Conservation (phyloP, 306 rosid genomes). For the Trifolium repens region DNA sequence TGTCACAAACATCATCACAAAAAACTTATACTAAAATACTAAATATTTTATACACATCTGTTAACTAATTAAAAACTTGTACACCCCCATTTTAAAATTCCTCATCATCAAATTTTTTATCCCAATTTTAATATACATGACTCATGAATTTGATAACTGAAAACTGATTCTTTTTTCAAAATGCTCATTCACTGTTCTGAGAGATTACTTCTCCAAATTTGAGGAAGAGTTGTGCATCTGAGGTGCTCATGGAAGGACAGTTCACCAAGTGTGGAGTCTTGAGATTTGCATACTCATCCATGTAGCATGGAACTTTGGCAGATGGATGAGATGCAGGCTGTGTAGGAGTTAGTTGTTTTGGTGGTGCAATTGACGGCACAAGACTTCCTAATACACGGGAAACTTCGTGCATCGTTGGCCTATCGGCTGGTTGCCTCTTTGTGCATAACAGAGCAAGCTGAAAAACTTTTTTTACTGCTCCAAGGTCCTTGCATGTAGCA, state of each 20-base stretch:
- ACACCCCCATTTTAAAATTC: constrained; percentile 11
- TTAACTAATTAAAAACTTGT: constrained; percentile 8
- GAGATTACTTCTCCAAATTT: constrained; percentile 96
- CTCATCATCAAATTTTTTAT: constrained; percentile 16
- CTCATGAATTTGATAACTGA: background rate
- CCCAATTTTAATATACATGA: constrained; percentile 12
- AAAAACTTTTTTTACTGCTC: constrained; percentile 79
- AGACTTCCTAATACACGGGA: constrained; percentile 76
- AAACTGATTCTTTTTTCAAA: background rate
- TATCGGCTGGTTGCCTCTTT: constrained; percentile 77
- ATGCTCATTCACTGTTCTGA: constrained; percentile 68
- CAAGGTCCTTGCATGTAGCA: constrained; percentile 79
- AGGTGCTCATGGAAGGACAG: constrained; percentile 87
- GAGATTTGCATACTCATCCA: constrained; percentile 84
- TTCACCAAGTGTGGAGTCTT: constrained; percentile 76
- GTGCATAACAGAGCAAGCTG: constrained; percentile 89
- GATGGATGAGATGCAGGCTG: constrained; percentile 50
- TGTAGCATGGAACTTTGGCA: constrained; percentile 61
- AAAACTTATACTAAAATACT: constrained; percentile 28
- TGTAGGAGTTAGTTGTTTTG: constrained; percentile 27
- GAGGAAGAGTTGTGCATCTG: constrained; percentile 88
- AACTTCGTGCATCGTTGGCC: constrained; percentile 94
- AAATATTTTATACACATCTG: constrained; percentile 50
- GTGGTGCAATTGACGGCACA: constrained; percentile 40
- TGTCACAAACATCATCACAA: constrained; percentile 39